Evolutionary conservation across 2,329 filamentous ascomycete genomes (phyloP).

Genomic region (Pyrenochaeta sp.): DNA sequence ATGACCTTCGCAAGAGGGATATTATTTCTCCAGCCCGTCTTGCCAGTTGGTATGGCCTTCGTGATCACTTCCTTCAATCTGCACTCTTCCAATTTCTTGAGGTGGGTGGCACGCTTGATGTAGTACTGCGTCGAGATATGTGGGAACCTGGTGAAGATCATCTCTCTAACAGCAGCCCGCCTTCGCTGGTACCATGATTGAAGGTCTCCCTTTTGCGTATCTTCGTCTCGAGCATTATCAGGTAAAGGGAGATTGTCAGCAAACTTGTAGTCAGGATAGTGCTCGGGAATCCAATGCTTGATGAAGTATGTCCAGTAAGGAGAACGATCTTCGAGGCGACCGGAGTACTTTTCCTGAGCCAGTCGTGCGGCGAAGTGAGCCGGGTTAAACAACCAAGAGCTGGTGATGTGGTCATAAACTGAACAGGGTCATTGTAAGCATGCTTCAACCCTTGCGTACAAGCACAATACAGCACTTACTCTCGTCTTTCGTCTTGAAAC

Average conservation of each 20-base stretch:
- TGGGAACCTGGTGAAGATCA: conserved; percentile 34
- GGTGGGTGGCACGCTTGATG: conserved; percentile 20
- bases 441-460: neutral
- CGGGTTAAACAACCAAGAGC: conserved; percentile 36
- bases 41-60: conserved; percentile 23
- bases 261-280: conserved; percentile 20
- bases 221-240: neutral
- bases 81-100: conserved; percentile 29
- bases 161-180: conserved; percentile 22
- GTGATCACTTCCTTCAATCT: conserved; percentile 23
- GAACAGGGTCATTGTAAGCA: neutral
- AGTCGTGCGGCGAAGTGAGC: conserved; percentile 30
- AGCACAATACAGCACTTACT: conserved; percentile 22
- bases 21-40: conserved; percentile 20
- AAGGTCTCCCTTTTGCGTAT: conserved; percentile 3
- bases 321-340: conserved; percentile 23
- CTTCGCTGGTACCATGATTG: conserved; percentile 27
- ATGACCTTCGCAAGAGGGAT: conserved; percentile 16
- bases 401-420: conserved; percentile 34
- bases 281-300: conserved; percentile 30
- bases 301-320: conserved; percentile 30
- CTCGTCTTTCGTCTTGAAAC: conserved; percentile 27
- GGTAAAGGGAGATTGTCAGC: neutral
- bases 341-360: conserved; percentile 25
- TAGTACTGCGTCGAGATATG: conserved; percentile 24